Conservation (phyloP, 1,139 yeast species). For the Meyerozyma athensensis region DNA sequence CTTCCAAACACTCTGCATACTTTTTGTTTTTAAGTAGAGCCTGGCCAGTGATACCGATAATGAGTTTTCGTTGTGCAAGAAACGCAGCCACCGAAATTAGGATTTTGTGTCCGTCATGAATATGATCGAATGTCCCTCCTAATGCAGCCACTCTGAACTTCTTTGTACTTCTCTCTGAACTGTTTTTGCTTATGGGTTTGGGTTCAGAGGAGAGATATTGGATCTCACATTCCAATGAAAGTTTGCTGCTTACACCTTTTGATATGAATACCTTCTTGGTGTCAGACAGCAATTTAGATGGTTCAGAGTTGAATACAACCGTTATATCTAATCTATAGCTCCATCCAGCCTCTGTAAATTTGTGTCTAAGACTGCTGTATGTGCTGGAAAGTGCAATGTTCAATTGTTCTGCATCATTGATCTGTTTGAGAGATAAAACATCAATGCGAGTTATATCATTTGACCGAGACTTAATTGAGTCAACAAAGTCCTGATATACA, state of each 20-base stretch:
- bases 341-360: conserved; percentile 18
- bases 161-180: neutral
- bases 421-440: conserved; percentile 17
- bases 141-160: conserved; percentile 43
- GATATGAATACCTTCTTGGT: neutral
- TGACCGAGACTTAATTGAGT: conserved; percentile 7
- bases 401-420: conserved; percentile 19
- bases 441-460: conserved; percentile 16
- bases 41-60: conserved; percentile 85
- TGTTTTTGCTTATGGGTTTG: neutral
- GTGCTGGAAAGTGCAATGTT: conserved; percentile 23
- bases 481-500: neutral
- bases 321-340: conserved; percentile 29
- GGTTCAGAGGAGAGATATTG: neutral
- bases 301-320: conserved; percentile 22
- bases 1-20: conserved; percentile 60
- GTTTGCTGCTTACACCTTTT: conserved; percentile 2
- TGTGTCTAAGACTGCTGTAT: conserved; percentile 22
- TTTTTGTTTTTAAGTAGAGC: conserved; percentile 70
- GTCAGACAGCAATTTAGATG: conserved; percentile 1
- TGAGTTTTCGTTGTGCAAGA: conserved; percentile 48
- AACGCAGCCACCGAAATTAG: conserved; percentile 71
- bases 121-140: conserved; percentile 96
- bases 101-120: conserved; percentile 94
- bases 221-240: conserved; percentile 4